Conservation (phyloP, 495 filamentous ascomycete genomes). For the Astrothelium macrocarpum region DNA sequence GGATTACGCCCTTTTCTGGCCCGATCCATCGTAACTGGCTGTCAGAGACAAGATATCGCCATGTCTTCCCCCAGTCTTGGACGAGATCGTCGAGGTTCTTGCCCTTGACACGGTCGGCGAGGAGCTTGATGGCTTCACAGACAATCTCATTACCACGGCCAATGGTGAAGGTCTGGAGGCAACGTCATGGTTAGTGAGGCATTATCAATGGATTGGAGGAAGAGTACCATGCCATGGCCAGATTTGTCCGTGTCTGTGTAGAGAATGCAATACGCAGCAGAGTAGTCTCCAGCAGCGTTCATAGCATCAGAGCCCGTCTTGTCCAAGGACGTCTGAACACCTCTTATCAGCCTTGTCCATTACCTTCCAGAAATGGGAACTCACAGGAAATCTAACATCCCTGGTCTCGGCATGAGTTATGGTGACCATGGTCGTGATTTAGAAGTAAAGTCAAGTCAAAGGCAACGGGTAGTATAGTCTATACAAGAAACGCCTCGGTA, state of each 20-base stretch:
- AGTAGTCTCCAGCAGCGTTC: slow-evolving; percentile 93
- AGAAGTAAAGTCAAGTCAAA: neutral
- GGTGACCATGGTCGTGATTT: slow-evolving; percentile 47
- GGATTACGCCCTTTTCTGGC: slow-evolving; percentile 90
- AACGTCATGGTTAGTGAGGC: neutral
- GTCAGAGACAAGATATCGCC: slow-evolving; percentile 85
- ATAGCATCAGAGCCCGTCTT: slow-evolving; percentile 95
- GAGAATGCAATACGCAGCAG: slow-evolving; percentile 84
- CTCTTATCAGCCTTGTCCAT: neutral
- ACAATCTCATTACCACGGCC: slow-evolving; percentile 93
- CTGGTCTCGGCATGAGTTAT: slow-evolving; percentile 72
- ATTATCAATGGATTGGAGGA: neutral
- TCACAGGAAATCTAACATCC: slow-evolving; percentile 82
- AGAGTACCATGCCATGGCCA: slow-evolving; percentile 77
- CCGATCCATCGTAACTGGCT: slow-evolving; percentile 90
- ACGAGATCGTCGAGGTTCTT: slow-evolving; percentile 68
- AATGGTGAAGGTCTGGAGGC: slow-evolving; percentile 84
- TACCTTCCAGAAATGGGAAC: slow-evolving; percentile 21
- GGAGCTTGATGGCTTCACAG: slow-evolving; percentile 68
- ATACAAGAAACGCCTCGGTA: neutral
- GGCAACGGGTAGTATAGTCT: neutral
- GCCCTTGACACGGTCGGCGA: slow-evolving; percentile 62
- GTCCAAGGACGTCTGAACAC: slow-evolving; percentile 70
- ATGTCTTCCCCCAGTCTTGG: slow-evolving; percentile 76
- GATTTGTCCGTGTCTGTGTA: slow-evolving; percentile 61